These are phyloP conservation scores for Magnolia officinalis DNA, from an alignment of 164 flowering plant genomes.

Conservation along the genomic window DNA sequence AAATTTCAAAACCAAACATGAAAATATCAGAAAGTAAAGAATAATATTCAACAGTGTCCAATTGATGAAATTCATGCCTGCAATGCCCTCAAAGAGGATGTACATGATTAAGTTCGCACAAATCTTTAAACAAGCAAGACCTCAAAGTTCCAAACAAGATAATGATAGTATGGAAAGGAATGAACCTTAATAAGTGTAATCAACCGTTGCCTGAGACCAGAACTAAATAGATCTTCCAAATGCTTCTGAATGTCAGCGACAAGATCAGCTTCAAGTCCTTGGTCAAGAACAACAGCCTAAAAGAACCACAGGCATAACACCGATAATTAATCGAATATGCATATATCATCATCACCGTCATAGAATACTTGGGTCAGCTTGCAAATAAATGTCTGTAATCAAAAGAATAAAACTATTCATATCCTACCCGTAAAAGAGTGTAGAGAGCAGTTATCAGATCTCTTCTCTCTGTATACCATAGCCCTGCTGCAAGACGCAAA, in stretches of 20 bases:
- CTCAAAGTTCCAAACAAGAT: background rate
- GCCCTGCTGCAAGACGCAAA: slow-evolving; percentile 85
- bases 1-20: background rate
- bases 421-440: slow-evolving; percentile 68
- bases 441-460: slow-evolving; percentile 67
- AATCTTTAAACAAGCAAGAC: background rate
- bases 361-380: background rate
- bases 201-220: slow-evolving; percentile 81
- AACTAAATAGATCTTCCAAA: slow-evolving; percentile 71
- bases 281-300: slow-evolving; percentile 95
- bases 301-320: slow-evolving; percentile 16
- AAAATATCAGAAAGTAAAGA: background rate
- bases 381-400: background rate
- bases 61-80: background rate
- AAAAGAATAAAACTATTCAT: too few relatives aligned
- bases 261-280: slow-evolving; percentile 75
- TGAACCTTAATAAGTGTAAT: slow-evolving; percentile 77
- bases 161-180: background rate
- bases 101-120: background rate
- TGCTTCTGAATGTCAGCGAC: slow-evolving; percentile 65
- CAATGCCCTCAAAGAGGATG: background rate
- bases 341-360: background rate
- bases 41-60: background rate
- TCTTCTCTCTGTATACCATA: slow-evolving; percentile 97
- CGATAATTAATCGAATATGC: background rate